Base-by-base conservation (phyloP, 176 grass and related monocot genomes). In the Oryza brachyantha region DNA sequence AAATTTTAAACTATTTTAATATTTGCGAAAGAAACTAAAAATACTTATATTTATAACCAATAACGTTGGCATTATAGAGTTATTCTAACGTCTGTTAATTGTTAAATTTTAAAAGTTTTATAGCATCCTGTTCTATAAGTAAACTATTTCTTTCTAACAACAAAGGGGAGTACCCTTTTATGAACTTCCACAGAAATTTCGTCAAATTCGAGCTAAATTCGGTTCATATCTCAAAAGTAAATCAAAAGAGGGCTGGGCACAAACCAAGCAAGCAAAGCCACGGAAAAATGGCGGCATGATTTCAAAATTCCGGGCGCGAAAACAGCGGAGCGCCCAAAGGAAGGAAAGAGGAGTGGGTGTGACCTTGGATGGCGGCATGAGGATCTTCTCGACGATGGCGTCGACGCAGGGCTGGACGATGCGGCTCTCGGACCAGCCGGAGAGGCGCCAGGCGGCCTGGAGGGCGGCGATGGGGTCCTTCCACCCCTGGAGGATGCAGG, bases 341-440 rank as follows among this genome's bases (percentile, higher is more conserved):
- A 52, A 1, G 19, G 7, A 32, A 32, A 32, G 1, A 10, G 29
- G 17, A 77, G 50, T 68, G 32, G 6, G 16, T 45, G 59, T 37
- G 24, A 92, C 92, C 87, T 90, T 83, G 2, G 92, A 85, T 16
- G 89, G 79, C 17, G 91, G 77, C 39, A 69, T 29, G 68, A 98
- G 83, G 81, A 98, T 94, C 84, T 98, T 98, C 65, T 92, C 89
- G 9, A 94, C 92, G 8, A 98, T 73, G n/a, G 87, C 79, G 81
- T 94, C 85, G 60, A 98, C 54, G 83, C 95, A 98, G 11, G 92
- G 91, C 77, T 94, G 92, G 48, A 92, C 87, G 16, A 94, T 75
- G 57, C 90, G 87, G 65, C 81, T 90, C 73, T 98, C 95, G 1
- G 80, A 89, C 95, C 95, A 98, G n/a, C 90, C 95, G 2, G 95